Base-by-base conservation (phyloP, 1,139 yeast species). In the Geotrichum reessii region DNA sequence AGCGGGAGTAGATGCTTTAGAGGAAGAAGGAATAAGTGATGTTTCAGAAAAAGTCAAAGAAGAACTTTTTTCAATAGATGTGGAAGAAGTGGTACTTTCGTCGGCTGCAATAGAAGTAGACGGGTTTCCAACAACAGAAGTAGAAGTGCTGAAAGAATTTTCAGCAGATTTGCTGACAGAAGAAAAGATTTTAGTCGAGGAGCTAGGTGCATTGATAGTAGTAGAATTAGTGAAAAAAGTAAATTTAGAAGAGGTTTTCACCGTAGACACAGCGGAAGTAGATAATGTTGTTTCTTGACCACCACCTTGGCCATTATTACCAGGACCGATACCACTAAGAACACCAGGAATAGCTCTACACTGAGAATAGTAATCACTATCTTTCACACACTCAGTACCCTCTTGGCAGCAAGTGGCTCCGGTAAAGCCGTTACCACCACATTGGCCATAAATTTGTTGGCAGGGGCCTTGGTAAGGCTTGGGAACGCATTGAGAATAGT, bases 401-500 rank as follows among this genome's bases (percentile, higher is more conserved):
- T 22, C 42, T 19, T 57, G 59, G 40, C 59, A 57, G 37, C 59
- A 57, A 14, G 59, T 57, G 3, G 59, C 37, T 2, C 59, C 59
- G 11, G 48, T 55, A 19, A 21, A 50, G 17, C 59, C 56, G 14
- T 33, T 19, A 11, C 59, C 59, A 11, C 59, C 59, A n/a, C 59
- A 57, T 28, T 56, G 59, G 2, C 57, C 59, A 24, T 56, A 56
- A 11, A 57, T 7, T 8, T 11, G 7, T 21, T 22, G 40, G 47
- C 56, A 53, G 8, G 31, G 21, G 22, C 33, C 42, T 3, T 8
- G 19, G 28, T 28, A 7, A n/a, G n/a, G 27, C 12, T 9, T 33
- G 27, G 60, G 60, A n/a, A 57, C n/a, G 25, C 60, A 57, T 17
- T 57, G 60, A 3, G 56, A 57, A 44, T 47, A 57, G 37, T 25